These are phyloP conservation scores for Naumovozyma baii DNA, from an alignment of 805 yeast species.

Conservation along the genomic window DNA sequence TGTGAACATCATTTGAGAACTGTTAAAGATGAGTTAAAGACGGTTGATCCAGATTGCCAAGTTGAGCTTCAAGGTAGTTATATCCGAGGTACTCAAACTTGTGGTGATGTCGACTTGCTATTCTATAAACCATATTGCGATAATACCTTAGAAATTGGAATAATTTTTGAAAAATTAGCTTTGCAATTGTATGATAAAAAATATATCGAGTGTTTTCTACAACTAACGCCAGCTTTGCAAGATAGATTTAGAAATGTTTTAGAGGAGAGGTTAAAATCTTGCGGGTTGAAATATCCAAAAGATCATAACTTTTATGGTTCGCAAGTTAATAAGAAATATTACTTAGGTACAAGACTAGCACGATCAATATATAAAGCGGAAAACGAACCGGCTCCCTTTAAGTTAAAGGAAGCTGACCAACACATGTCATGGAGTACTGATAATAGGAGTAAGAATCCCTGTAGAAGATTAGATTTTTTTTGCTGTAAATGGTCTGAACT, in stretches of 20 bases:
- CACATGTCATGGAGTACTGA: constrained; percentile 17
- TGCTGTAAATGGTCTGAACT: constrained; percentile 24
- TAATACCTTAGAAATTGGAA: constrained; percentile 13
- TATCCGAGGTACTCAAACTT: constrained; percentile 15
- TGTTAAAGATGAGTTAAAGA: constrained; percentile 10
- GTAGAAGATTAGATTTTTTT: constrained; percentile 28
- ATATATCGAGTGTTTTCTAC: constrained; percentile 22
- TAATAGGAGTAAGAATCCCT: constrained; percentile 6
- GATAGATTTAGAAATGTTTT: constrained; percentile 7
- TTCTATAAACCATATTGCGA: constrained; percentile 22
- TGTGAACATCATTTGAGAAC: constrained; percentile 15
- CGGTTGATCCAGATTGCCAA: constrained; percentile 12
- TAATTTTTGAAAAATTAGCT: constrained; percentile 15
- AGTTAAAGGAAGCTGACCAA: constrained; percentile 11
- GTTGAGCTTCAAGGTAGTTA: constrained; percentile 28
- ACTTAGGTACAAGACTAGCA: constrained; percentile 15
- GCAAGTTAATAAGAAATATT: constrained; percentile 11
- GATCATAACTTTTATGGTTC: constrained; percentile 1
- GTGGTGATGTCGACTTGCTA: constrained; percentile 29
- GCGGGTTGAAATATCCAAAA: constrained; percentile 5
- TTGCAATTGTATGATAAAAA: constrained; percentile 10
- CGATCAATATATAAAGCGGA: neutral
- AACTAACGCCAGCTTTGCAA: constrained; percentile 10
- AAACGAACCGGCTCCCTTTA: neutral
- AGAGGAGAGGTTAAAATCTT: constrained; percentile 6